Evolutionary conservation across 345 rosid species (phyloP), one percentile per base, ranked within the genome.

Genomic region (Viola odorata): DNA sequence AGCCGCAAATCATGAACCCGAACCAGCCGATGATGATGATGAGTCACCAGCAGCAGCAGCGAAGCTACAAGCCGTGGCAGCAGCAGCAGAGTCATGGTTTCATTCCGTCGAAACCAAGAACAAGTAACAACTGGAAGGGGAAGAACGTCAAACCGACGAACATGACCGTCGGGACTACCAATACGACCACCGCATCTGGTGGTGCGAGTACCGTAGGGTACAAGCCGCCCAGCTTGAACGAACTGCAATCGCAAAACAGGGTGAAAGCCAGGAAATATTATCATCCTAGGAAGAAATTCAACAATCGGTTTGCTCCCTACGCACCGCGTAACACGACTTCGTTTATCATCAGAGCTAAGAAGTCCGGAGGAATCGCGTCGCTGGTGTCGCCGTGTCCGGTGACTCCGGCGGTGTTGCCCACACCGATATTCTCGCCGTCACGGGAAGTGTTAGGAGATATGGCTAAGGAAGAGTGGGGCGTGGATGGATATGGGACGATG

Each of bases 401-500:
- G 41, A 94, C 99, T 0, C 97, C 97, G 0, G 85, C 99, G 0
- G 91, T 88, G 3, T 65, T 94, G 67, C 99, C 91, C 0, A 94
- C 99, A 0, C 99, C 97, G 0, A 82, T 85, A 53, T 86, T 90
- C 37, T 90, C 96, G 0, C 99, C 96, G 0, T 85, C 97, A 0
- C 81, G 91, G 72, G 99, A 94, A 82, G 88, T 90, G 0, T 68
- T 94, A 61, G 99, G 91, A 13, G 99, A 90, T 64, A 88, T 82
- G 95, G 99, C 97, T 0, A 90, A 91, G 76, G 97, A 94, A 72
- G 95, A 94, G 58, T 94, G 97, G 96, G 96, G 99, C 0, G 99
- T 94, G 61, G 96, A 94, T 75, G 99, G 99, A n/a, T 94, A 94
- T 63, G 99, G 99, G 11, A 88, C 97, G 5, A 94, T 94, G 99